Evolutionary conservation across 116 monocot species (phyloP).

Genomic region (Dioscorea cayenensis): DNA sequence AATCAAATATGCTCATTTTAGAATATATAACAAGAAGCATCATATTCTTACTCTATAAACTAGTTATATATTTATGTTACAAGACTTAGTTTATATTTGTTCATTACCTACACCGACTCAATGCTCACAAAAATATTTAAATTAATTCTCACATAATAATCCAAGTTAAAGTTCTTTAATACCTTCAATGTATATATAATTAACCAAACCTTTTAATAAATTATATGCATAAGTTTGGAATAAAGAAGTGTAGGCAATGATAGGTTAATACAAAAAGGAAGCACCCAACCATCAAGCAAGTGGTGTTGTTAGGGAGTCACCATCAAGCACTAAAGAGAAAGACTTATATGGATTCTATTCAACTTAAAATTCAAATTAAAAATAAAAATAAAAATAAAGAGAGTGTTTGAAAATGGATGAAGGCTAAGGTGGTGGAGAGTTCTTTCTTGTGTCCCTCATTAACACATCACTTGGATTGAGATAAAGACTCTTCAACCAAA

Average conservation of each 20-base stretch:
- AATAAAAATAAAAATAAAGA: neutral
- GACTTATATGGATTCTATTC: neutral
- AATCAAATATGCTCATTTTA: too few species aligned
- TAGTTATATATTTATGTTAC: too few species aligned
- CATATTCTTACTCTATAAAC: too few species aligned
- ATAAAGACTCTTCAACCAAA: neutral
- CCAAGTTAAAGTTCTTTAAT: too few species aligned
- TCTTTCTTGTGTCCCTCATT: neutral
- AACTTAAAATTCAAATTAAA: neutral
- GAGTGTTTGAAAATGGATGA: neutral
- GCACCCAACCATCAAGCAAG: neutral
- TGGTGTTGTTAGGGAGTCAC: conserved; percentile 1
- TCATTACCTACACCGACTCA: too few species aligned
- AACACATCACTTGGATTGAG: neutral
- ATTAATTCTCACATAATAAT: too few species aligned
- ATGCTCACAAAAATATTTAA: too few species aligned
- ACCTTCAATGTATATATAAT: too few species aligned
- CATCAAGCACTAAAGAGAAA: neutral
- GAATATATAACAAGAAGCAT: too few species aligned
- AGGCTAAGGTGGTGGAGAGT: neutral
- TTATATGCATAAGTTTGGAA: too few species aligned
- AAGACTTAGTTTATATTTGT: too few species aligned
- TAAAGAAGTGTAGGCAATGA: neutral
- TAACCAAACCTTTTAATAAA: too few species aligned
- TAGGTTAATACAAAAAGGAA: neutral